phyloP scores from a whole-genome alignment of 805 yeast species.

The Blastobotrys attinorum region DNA sequence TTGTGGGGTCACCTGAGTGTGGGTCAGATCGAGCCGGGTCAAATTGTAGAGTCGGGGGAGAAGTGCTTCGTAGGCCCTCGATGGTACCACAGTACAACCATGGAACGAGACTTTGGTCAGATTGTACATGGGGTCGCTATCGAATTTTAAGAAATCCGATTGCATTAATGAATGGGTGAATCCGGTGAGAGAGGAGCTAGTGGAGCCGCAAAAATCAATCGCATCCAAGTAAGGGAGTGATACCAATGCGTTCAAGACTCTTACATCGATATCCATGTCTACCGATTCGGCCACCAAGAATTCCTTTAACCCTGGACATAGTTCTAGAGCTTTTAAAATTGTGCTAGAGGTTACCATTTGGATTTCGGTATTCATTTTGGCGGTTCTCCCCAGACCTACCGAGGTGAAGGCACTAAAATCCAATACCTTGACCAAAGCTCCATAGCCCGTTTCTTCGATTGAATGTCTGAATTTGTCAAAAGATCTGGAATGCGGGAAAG shows the following conservation, averaged over 20 bases:
- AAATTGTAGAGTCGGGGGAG: conserved; percentile 51
- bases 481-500: conserved; percentile 70
- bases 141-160: conserved; percentile 15
- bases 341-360: conserved; percentile 81
- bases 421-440: conserved; percentile 54
- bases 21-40: conserved; percentile 68
- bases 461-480: conserved; percentile 64
- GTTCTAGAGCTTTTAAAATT: conserved; percentile 49
- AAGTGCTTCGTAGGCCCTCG: conserved; percentile 45
- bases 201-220: conserved; percentile 84
- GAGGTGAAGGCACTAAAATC: conserved; percentile 88
- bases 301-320: conserved; percentile 61
- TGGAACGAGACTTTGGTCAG: conserved; percentile 61
- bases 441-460: conserved; percentile 40
- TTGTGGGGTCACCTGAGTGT: conserved; percentile 67
- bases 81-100: conserved; percentile 74
- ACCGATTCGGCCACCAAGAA: conserved; percentile 80
- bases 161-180: conserved; percentile 54
- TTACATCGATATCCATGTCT: conserved; percentile 65
- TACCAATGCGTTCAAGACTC: conserved; percentile 49
- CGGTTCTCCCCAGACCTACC: conserved; percentile 83
- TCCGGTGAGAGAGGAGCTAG: conserved; percentile 37
- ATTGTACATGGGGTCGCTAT: conserved; percentile 16
- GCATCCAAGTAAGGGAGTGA: conserved; percentile 53
- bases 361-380: conserved; percentile 82